Percentiles rank a stretch among this genome's conserved stretches.
Conservation (phyloP, 2,329 filamentous ascomycete genomes). For the Colletotrichum higginsianum region DNA sequence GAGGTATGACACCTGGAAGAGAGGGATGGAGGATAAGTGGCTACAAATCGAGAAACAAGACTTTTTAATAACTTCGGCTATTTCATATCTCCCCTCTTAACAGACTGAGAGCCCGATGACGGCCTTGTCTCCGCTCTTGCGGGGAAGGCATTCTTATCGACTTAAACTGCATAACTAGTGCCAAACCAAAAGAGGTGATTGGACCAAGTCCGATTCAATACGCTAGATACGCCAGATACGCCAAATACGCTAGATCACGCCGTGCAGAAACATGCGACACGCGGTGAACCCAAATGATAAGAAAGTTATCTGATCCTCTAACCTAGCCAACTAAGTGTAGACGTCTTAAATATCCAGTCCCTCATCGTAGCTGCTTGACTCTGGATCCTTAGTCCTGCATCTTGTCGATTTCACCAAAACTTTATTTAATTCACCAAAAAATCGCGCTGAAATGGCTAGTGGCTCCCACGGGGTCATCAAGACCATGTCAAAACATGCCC, state of each 20-base stretch:
- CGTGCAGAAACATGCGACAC: slow-evolving; percentile 28
- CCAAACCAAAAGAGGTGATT: slow-evolving; percentile 17
- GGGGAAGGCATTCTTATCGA: background rate
- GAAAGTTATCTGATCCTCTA: background rate
- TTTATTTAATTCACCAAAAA: too few relatives aligned
- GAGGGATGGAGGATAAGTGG: too few relatives aligned
- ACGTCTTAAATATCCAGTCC: too few relatives aligned
- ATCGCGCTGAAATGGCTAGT: background rate
- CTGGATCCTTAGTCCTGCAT: too few relatives aligned
- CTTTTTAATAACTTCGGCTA: too few relatives aligned
- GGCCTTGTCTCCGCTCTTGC: background rate
- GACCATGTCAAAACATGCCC: background rate
- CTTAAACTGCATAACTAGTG: background rate
- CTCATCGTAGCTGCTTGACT: background rate
- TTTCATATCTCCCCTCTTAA: too few relatives aligned
- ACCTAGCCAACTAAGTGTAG: background rate
- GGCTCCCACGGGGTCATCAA: background rate
- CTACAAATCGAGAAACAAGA: too few relatives aligned
- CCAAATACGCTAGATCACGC: background rate
- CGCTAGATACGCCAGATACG: slow-evolving; percentile 39
- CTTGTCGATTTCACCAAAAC: background rate
- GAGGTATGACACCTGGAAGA: too few relatives aligned
- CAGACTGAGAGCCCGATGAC: background rate
- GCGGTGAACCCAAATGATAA: background rate
- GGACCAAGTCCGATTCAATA: background rate